A percentile compares a stretch with the other conserved stretches of the same genome.
Conservation (phyloP, 2,329 filamentous ascomycete species). For the Trichoderma guizhouense region DNA sequence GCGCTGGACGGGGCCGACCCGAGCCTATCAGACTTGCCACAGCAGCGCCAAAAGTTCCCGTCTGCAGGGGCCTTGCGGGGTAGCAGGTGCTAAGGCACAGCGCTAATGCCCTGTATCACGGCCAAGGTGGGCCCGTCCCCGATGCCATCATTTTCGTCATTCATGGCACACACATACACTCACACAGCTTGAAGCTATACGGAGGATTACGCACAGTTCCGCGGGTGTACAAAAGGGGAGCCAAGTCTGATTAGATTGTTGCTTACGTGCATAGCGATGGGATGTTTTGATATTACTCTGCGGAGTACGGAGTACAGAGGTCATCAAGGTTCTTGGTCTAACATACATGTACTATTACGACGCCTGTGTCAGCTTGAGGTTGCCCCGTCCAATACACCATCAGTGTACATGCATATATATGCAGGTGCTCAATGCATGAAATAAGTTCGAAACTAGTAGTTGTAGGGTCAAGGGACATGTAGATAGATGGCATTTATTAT, state of each 20-base stretch:
- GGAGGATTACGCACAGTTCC: not conserved
- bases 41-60: constrained; percentile 12
- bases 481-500: not conserved
- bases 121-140: not conserved
- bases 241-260: not conserved
- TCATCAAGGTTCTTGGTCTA: not conserved
- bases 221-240: not conserved
- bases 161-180: not conserved
- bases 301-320: not conserved
- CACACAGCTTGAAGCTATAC: not conserved
- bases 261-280: not conserved
- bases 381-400: not conserved
- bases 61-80: constrained; percentile 12
- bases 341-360: not conserved
- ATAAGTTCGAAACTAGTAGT: not conserved
- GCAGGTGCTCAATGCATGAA: not conserved
- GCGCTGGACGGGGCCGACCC: not conserved
- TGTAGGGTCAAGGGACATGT: not conserved
- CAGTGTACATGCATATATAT: not conserved
- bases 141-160: constrained; percentile 14
- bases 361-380: not conserved
- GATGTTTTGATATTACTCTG: not conserved
- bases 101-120: not conserved
- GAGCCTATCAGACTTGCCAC: not conserved
- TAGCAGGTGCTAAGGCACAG: not conserved